Percentiles rank a stretch among this genome's conserved stretches.
phyloP scores from a whole-genome alignment of 2,329 filamentous ascomycete species.

The Talaromyces albobiverticillius region DNA sequence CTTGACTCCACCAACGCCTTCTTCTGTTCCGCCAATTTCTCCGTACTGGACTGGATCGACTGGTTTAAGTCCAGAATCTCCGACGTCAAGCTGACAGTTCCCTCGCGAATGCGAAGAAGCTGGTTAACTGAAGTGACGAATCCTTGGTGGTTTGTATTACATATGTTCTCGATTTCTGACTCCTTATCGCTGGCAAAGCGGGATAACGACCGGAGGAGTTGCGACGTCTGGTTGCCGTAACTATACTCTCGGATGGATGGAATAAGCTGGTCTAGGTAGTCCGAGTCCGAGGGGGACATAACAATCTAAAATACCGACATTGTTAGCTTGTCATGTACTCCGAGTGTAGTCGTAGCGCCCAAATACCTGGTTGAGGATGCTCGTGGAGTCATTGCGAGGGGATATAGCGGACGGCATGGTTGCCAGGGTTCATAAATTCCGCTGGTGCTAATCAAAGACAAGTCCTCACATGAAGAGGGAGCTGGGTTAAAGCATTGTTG shows the following conservation, averaged over 20 bases:
- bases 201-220: slow-evolving; percentile 73
- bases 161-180: slow-evolving; percentile 87
- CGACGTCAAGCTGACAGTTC: slow-evolving; percentile 80
- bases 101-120: slow-evolving; percentile 86
- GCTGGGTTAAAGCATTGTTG: not conserved
- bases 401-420: slow-evolving; percentile 34
- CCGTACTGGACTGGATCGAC: slow-evolving; percentile 91
- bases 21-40: slow-evolving; percentile 92
- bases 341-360: slow-evolving; percentile 4
- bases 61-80: slow-evolving; percentile 92
- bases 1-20: slow-evolving; percentile 89
- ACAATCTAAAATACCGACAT: slow-evolving; percentile 67
- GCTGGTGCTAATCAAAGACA: not conserved
- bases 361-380: slow-evolving; percentile 40
- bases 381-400: slow-evolving; percentile 34
- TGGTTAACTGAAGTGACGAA: slow-evolving; percentile 93
- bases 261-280: slow-evolving; percentile 94
- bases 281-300: slow-evolving; percentile 82
- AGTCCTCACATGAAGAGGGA: not conserved
- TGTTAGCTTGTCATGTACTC: slow-evolving; percentile 15
- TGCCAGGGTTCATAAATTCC: not conserved
- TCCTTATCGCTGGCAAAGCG: slow-evolving; percentile 85
- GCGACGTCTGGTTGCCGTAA: slow-evolving; percentile 66
- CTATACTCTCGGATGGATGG: slow-evolving; percentile 90
- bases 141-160: slow-evolving; percentile 93